These are phyloP conservation scores for Saraca asoca DNA, from an alignment of 331 rosid genomes.

Conservation along the genomic window DNA sequence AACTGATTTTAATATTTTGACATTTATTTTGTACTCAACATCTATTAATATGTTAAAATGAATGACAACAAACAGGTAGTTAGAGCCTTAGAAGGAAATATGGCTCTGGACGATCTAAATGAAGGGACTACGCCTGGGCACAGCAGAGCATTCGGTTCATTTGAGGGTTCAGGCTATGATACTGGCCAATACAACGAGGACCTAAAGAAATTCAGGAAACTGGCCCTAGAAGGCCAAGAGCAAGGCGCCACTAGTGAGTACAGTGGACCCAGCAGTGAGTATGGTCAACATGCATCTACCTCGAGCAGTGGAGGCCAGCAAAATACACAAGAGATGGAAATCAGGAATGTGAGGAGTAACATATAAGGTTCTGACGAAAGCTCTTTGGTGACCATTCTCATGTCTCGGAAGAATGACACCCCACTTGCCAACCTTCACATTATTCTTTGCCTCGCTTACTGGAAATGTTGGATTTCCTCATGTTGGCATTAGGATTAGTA, in stretches of 20 bases:
- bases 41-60: slow-evolving; percentile 4
- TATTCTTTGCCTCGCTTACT: not conserved
- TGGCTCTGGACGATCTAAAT: slow-evolving; percentile 41
- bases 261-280: slow-evolving; percentile 55
- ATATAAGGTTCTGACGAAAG: slow-evolving; percentile 24
- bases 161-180: slow-evolving; percentile 35
- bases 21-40: not conserved
- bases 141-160: slow-evolving; percentile 34
- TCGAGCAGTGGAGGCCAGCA: slow-evolving; percentile 57
- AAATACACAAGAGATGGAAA: slow-evolving; percentile 41
- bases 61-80: slow-evolving; percentile 34
- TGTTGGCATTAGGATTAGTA: slow-evolving; percentile 1
- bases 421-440: not conserved
- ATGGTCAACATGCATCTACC: slow-evolving; percentile 42
- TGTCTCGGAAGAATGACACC: not conserved
- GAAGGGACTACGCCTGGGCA: slow-evolving; percentile 36
- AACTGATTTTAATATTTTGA: slow-evolving; percentile 12
- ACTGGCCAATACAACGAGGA: slow-evolving; percentile 40
- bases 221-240: slow-evolving; percentile 38
- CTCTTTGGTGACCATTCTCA: slow-evolving; percentile 25
- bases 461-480: not conserved
- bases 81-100: slow-evolving; percentile 45
- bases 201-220: slow-evolving; percentile 39
- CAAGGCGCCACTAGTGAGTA: slow-evolving; percentile 34
- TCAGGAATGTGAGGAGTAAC: slow-evolving; percentile 30